Base-by-base conservation (phyloP, 257 asterid species). In the Scutellaria barbata region DNA sequence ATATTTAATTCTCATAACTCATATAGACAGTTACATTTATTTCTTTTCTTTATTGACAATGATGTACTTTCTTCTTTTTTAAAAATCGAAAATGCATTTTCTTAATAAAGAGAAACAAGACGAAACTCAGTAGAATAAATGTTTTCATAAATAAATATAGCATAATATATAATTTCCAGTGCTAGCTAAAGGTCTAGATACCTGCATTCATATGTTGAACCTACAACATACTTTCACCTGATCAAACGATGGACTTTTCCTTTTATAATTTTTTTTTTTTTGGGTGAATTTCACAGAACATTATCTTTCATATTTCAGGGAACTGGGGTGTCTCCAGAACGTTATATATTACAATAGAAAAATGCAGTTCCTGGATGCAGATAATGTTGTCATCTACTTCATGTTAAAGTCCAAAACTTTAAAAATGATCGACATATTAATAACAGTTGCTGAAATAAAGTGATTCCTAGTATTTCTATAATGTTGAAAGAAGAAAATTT, bases 401-500 rank as follows among this genome's bases (percentile, higher is more conserved):
- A 22, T 22, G 25, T 22, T 22, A 1, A 22, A 22, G 25, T 22
- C 2, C 25, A 22, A 22, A 22, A 22, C 25, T 22, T 22, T 22
- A 1, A 22, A 22, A 56, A 30, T 54, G 40, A 45, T 74, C 54
- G 22, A 59, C 63, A 25, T 56, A 16, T 14, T 41, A 69, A 54
- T 37, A 45, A 42, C 41, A 50, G 63, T 69, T 56, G 51, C 63
- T 42, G 37, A 68, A 51, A 16, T n/a, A 58, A 58, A 76, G 67
- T 58, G 54, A 43, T 22, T 66, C 47, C 12, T 10, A 52, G 54
- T 52, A 63, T 59, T 59, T 51, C 35, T 17, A 37, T 30, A n/a
- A 16, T 67, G 68, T 30, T 64, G 41, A 46, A 50, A 42, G 52
- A 41, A 40, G 16, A 66, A 53, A 30, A 12, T 52, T 5, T 18